A percentile compares a stretch with the other conserved stretches of the same genome.
Conservation (phyloP, 2,329 filamentous ascomycete species). For the Hypoxylon sp. region DNA sequence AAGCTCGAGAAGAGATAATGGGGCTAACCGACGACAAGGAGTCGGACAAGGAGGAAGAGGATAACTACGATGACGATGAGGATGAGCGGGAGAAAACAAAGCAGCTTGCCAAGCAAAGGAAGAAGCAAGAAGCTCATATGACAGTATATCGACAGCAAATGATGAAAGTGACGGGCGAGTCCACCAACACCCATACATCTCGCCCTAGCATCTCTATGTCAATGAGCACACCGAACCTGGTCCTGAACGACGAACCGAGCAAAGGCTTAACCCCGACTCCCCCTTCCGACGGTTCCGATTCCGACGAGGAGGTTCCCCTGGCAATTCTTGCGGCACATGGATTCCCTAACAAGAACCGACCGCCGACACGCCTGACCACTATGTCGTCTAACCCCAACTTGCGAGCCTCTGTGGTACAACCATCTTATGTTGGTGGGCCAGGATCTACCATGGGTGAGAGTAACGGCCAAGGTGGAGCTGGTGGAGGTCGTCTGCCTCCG, state of each 20-base stretch:
- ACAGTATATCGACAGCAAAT: conserved; percentile 92
- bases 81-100: conserved; percentile 84
- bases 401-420: conserved; percentile 66
- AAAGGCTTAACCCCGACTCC: conserved; percentile 57
- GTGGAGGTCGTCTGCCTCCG: conserved; percentile 74
- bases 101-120: conserved; percentile 80
- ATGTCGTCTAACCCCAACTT: conserved; percentile 81
- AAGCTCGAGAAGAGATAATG: conserved; percentile 71
- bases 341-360: conserved; percentile 83
- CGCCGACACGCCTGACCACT: conserved; percentile 76
- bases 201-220: conserved; percentile 71
- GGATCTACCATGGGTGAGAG: conserved; percentile 72
- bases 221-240: conserved; percentile 74
- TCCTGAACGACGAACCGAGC: conserved; percentile 54
- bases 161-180: conserved; percentile 94
- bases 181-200: conserved; percentile 62
- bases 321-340: conserved; percentile 91
- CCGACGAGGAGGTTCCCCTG: conserved; percentile 89
- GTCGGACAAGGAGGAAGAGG: conserved; percentile 61
- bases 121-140: conserved; percentile 92
- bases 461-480: conserved; percentile 53
- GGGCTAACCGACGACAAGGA: conserved; percentile 59
- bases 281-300: conserved; percentile 73
- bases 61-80: conserved; percentile 75
- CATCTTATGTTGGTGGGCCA: conserved; percentile 65